phyloP scores from a whole-genome alignment of 2,329 filamentous ascomycete genomes.

The Fusarium sp. region DNA sequence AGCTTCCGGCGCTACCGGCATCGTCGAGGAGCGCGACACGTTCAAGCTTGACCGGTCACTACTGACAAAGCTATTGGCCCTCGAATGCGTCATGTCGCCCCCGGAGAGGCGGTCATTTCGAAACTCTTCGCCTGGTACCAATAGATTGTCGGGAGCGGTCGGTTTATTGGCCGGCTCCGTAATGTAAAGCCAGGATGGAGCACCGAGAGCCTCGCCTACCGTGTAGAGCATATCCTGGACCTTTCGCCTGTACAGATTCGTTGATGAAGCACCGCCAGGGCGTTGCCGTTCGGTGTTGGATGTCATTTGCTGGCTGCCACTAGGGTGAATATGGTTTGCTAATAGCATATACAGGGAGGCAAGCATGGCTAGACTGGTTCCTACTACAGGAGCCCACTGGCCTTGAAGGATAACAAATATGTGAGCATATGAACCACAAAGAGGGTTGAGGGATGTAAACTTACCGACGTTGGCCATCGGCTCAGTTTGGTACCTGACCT shows the following conservation, averaged over 20 bases:
- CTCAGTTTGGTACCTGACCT: constrained; percentile 66
- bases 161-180: too few relatives aligned
- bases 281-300: too few relatives aligned
- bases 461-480: constrained; percentile 67
- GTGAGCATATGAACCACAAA: too few relatives aligned
- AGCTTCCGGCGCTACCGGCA: constrained; percentile 3
- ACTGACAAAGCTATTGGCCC: constrained; percentile 4
- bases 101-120: background rate
- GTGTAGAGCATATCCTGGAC: background rate
- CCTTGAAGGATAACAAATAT: constrained; percentile 51
- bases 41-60: background rate
- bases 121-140: constrained; percentile 12
- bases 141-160: too few relatives aligned
- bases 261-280: background rate
- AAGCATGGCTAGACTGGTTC: constrained; percentile 63
- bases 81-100: background rate
- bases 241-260: background rate
- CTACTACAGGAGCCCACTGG: constrained; percentile 68
- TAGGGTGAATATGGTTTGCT: constrained; percentile 32
- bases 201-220: background rate
- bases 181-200: too few relatives aligned
- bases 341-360: constrained; percentile 66
- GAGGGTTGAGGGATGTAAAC: constrained; percentile 20
- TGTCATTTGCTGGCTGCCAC: background rate
- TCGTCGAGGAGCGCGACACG: background rate